A percentile compares a stretch with the other conserved stretches of the same genome.
These are phyloP conservation scores for Rhynchospora tenuis DNA, from an alignment of 176 grass and related monocot species.

Conservation along the genomic window DNA sequence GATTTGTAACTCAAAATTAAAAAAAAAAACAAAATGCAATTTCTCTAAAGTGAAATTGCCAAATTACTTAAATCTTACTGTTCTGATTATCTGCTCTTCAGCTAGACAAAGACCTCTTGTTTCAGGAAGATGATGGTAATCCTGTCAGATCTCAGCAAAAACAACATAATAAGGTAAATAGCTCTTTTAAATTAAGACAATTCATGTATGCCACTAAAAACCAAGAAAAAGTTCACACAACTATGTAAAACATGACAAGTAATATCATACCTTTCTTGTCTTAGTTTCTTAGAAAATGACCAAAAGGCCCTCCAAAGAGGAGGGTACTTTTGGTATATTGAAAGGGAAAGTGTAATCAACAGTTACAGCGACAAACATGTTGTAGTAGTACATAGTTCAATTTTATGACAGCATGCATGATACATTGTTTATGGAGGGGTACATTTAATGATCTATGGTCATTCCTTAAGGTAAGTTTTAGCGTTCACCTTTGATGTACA, in stretches of 20 bases:
- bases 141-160: conserved; percentile 21
- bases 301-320: background rate
- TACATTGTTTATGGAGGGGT: background rate
- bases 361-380: background rate
- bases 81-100: conserved; percentile 77
- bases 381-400: background rate
- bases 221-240: background rate
- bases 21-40: background rate
- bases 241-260: background rate
- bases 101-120: conserved; percentile 80
- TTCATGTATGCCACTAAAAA: background rate
- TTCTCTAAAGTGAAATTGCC: conserved; percentile 3
- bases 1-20: conserved; percentile 10
- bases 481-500: background rate
- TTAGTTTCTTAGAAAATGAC: background rate
- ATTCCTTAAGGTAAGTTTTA: background rate
- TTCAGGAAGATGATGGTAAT: conserved; percentile 63
- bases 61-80: conserved; percentile 35
- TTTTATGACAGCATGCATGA: background rate
- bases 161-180: conserved; percentile 6
- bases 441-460: background rate
- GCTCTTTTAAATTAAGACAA: background rate
- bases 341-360: background rate
- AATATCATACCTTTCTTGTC: background rate
- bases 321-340: background rate